Conservation (phyloP, 139 green algal genomes). For the Chlorella sp. region DNA sequence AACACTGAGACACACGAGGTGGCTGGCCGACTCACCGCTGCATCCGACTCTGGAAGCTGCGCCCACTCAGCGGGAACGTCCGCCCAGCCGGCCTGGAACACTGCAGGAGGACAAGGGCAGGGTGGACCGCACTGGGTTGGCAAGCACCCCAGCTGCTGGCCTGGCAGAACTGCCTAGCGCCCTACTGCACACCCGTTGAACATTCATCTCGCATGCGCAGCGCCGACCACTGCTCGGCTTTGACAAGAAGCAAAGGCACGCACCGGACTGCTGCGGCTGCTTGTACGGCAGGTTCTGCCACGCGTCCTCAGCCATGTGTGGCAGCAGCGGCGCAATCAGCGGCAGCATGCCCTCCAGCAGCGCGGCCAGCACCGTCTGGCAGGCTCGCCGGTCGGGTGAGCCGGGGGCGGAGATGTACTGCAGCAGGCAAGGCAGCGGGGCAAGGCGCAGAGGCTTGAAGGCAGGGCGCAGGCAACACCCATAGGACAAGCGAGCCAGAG, state of each 20-base stretch:
- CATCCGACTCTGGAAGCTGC: constrained; percentile 45
- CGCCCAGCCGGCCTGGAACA: constrained; percentile 87
- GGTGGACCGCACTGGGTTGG: constrained; percentile 20
- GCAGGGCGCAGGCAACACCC: no score
- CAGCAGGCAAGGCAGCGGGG: no score
- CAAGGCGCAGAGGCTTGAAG: no score
- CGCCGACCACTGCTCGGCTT: no score
- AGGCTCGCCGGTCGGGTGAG: constrained; percentile 72
- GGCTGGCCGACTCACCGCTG: background rate
- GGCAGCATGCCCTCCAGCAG: constrained; percentile 74
- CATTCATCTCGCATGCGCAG: no score
- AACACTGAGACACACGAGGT: no score
- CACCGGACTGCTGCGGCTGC: constrained; percentile 9
- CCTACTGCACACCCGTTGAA: no score
- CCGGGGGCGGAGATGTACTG: constrained; percentile 75
- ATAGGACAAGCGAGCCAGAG: no score
- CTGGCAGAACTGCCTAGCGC: no score
- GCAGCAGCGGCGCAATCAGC: constrained; percentile 83
- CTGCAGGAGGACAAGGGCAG: constrained; percentile 8
- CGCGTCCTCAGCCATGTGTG: constrained; percentile 98
- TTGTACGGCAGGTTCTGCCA: constrained; percentile 83
- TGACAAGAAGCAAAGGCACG: no score
- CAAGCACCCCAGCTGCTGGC: no score
- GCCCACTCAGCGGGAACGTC: constrained; percentile 60
- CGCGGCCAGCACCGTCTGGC: constrained; percentile 88